Evolutionary conservation across 371 early-diverging fungal genomes (phyloP), one percentile per base, ranked within the genome.

Genomic region (Umbelopsis sp.): DNA sequence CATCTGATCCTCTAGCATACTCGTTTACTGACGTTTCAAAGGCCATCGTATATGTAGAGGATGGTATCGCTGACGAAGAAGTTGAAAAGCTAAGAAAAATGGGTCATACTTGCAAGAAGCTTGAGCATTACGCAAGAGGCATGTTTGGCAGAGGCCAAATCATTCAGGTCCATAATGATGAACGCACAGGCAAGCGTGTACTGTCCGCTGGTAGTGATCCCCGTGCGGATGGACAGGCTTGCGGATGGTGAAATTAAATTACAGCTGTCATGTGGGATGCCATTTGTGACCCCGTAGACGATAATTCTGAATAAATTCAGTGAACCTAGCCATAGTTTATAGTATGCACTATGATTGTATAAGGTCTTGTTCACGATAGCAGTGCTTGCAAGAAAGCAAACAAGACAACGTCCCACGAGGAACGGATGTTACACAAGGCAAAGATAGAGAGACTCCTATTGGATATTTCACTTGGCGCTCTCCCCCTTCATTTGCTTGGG

Each of bases 61-160:
- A 91, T 2, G 91, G 91, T 29, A 76, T 92, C 35, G 44, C 68
- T 1, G 70, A 71, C 0, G 76, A 77, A 37, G 72, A 75, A 0
- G 68, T 88, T 44, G 68, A 77, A 24, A 76, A 78, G 51, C 72
- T 94, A 51, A 70, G 78, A 63, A 64, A 70, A 16, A 75, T 80
- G 76, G 93, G 93, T 0, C 95, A 94, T 74, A 71, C 68, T 7
- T 83, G 92, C n/a, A 63, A 74, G 38, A 63, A 77, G 14, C 63
- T 79, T 37, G 67, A 53, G 4, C 87, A 83, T 3, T 73, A 83
- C 63, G 69, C 69, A 35, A 78, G 93, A 64, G 69, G 75, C 5
- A 67, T 85, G 70, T 90, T 93, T 81, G 95, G 95, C 7, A 82
- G 93, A 22, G 95, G 92, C 32, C 94, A 94, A 79, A 75, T 92